Base-by-base conservation (phyloP, 768 basidiomycete genomes). In the Auriscalpium microsporum region DNA sequence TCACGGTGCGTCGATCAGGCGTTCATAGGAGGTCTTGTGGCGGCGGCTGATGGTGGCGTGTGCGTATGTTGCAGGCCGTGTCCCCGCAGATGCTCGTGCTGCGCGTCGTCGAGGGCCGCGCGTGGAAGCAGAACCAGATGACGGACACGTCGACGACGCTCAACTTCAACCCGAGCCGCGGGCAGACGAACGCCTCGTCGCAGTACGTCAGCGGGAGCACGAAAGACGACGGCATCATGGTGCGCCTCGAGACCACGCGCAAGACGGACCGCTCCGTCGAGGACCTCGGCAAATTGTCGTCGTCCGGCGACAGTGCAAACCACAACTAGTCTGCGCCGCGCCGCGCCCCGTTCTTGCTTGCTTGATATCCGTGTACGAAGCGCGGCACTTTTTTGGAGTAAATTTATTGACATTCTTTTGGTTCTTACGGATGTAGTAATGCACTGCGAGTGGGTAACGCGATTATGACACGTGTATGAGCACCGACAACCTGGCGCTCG, bases 1-100 rank as follows among this genome's bases (percentile, higher is more conserved):
- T 52, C 48, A 61, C 56, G 35, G 60, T 61, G 45, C 40, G 54
- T 8, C 40, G 14, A 14, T 13, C 40, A 3, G 28, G 28, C 5
- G 5, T 28, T 28, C 2, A 28, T 28, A 7, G 28, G 28, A 28
- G 7, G 28, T 42, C 1, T 13, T 42, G 14, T 42, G 40, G 14
- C 40, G 14, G 40, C 40, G 3, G 14, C 13, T 42, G 28, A 42
- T 5, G 40, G 14, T 42, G 40, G 17, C 40, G 17, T 42, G 40
- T 17, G 2, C 17, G 14, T 17, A 14, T n/a, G n/a, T 13, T 14
- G 40, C 40, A 42, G 40, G 13, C 14, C 40, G 40, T 42, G 40
- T 14, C 14, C 40, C 40, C 40, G 6, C 40, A 42, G 40, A 42
- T 42, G 40, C 40, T 42, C 14, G 40, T 42, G 40, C 40, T 42